Percentiles rank a stretch among this genome's conserved stretches.
Conservation (phyloP, 768 basidiomycete species). For the Wakefieldia striispora region DNA sequence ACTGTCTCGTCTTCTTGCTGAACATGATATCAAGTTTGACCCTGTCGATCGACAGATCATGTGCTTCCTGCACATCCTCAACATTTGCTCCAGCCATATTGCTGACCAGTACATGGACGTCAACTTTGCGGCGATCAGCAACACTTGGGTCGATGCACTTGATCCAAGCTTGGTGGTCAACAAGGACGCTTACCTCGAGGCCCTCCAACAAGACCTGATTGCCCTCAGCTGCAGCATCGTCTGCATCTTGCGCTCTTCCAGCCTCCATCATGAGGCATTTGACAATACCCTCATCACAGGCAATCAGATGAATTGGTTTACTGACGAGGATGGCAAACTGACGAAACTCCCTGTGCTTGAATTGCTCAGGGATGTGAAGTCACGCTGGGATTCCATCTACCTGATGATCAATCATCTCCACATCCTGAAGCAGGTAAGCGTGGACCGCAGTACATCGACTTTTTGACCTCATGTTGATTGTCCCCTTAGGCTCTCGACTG, state of each 20-base stretch:
- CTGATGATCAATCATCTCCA: no score
- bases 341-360: no score
- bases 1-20: no score
- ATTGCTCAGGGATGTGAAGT: no score
- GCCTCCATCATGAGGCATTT: background rate
- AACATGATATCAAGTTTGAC: no score
- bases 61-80: no score
- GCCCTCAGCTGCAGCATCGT: background rate
- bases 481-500: no score
- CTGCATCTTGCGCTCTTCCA: background rate
- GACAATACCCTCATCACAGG: background rate
- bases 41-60: no score
- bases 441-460: no score
- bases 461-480: no score
- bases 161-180: background rate
- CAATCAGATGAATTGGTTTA: background rate
- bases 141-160: background rate
- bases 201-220: background rate
- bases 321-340: background rate
- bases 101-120: background rate
- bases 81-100: constrained; percentile 10
- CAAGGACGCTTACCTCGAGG: background rate
- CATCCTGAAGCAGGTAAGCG: no score
- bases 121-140: background rate
- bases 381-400: no score